Evolutionary conservation across 805 yeast genomes (phyloP).

Genomic region (Candida boleticola): DNA sequence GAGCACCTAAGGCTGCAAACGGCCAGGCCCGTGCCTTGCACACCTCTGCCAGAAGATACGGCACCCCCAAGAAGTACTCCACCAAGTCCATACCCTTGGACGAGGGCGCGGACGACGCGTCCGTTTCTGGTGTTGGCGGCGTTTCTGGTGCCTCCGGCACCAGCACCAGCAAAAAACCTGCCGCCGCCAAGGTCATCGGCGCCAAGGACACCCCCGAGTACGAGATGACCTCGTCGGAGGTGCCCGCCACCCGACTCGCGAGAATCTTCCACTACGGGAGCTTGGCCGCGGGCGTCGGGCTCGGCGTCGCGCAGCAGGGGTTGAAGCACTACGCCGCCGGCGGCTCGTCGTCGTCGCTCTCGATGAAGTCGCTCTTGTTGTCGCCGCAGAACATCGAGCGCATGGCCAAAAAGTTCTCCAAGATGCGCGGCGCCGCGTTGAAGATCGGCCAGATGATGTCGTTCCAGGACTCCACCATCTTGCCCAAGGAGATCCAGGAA

Average conservation of each 20-base stretch:
- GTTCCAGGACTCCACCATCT: conserved; percentile 82
- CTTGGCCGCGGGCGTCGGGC: conserved; percentile 86
- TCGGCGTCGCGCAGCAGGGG: conserved; percentile 79
- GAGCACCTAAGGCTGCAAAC: neutral
- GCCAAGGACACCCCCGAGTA: conserved; percentile 29
- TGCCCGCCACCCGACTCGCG: conserved; percentile 85
- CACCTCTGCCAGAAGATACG: neutral
- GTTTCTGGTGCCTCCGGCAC: no score
- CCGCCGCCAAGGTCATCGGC: conserved; percentile 15
- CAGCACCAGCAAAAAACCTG: no score
- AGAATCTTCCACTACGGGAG: conserved; percentile 91
- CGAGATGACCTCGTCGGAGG: conserved; percentile 61
- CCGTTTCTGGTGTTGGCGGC: no score
- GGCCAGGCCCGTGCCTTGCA: conserved; percentile 7
- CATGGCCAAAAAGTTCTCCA: conserved; percentile 80
- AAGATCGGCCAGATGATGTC: conserved; percentile 97
- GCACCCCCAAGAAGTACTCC: conserved; percentile 8
- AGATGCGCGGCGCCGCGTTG: conserved; percentile 98
- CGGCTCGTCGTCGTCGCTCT: conserved; percentile 38
- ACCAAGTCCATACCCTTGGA: conserved; percentile 12
- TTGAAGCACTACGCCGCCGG: conserved; percentile 64
- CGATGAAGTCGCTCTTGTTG: conserved; percentile 59
- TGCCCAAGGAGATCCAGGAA: conserved; percentile 82
- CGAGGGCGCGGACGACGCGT: conserved; percentile 3
- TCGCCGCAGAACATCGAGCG: conserved; percentile 83